phyloP scores from a whole-genome alignment of 1,284 basidiomycete genomes.

The Grifola frondosa region DNA sequence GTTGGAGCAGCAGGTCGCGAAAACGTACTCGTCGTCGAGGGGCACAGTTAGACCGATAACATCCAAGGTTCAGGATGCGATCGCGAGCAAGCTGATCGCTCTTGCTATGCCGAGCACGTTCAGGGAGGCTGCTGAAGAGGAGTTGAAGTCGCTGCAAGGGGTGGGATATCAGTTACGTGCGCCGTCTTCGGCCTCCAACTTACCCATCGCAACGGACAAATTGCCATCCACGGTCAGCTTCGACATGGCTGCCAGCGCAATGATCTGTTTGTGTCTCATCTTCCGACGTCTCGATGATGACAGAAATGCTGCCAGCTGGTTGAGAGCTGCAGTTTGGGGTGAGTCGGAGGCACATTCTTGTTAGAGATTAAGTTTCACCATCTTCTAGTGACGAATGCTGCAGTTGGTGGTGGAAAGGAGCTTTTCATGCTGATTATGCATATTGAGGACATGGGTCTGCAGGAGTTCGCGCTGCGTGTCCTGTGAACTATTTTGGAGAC shows the following conservation, averaged over 20 bases:
- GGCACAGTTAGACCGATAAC: slow-evolving; percentile 11
- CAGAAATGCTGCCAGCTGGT: slow-evolving; percentile 10
- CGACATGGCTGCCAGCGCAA: slow-evolving; percentile 12
- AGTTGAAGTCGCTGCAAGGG: slow-evolving; percentile 11
- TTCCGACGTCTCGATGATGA: slow-evolving; percentile 10
- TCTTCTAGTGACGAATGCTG: slow-evolving; percentile 12
- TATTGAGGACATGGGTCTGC: slow-evolving; percentile 8
- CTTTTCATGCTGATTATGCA: slow-evolving; percentile 16
- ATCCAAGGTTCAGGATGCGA: slow-evolving; percentile 12
- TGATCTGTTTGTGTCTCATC: slow-evolving; percentile 16
- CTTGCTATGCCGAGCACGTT: slow-evolving; percentile 3
- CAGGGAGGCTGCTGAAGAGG: slow-evolving; percentile 11
- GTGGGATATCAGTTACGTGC: slow-evolving; percentile 12
- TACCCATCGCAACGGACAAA: slow-evolving; percentile 10
- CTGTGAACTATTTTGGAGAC: no score
- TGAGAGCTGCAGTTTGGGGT: slow-evolving; percentile 16
- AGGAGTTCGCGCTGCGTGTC: slow-evolving; percentile 7
- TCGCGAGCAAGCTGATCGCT: slow-evolving; percentile 13
- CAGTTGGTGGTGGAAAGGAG: slow-evolving; percentile 15
- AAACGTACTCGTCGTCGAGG: slow-evolving; percentile 10
- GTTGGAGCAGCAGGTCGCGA: slow-evolving; percentile 12
- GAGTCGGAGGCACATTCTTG: slow-evolving; percentile 7
- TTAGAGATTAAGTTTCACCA: neutral
- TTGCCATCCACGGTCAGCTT: slow-evolving; percentile 15
- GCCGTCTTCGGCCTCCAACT: no score